Evolutionary conservation across 2,329 filamentous ascomycete species (phyloP), one percentile per base, ranked within the genome.

Genomic region (Colletotrichum musicola): DNA sequence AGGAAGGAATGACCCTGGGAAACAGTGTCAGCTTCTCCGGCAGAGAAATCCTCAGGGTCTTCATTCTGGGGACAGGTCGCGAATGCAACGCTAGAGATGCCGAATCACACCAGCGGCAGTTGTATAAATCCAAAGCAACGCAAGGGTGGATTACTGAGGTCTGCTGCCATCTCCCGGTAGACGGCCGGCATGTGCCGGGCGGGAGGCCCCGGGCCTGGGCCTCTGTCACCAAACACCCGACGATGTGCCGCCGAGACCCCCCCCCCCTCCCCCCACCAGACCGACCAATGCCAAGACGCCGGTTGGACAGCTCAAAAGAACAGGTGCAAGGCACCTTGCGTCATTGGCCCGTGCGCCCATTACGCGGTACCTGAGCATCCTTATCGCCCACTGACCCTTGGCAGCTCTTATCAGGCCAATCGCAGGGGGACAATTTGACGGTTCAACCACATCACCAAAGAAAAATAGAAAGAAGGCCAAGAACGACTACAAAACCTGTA

Each of bases 161-260:
- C 30, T 35, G 0, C 1, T 35, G 10, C 1, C 12, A 42, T 25
- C 22, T 25, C 3, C 40, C 13, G 40, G 16, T 13, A n/a, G 40
- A 40, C 38, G 38, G 40, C 59, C 53, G 64, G 64, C 54, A 58
- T 38, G 27, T 68, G 61, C 64, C 64, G 64, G 49, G 47, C 61
- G 64, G 64, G 61, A 64, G 53, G 20, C 47, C 47, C 64, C 64
- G 53, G 60, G 46, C 4, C 64, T 68, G 54, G 60, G 53, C 53
- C 27, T 64, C n/a, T 63, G 38, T 63, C 46, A 64, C 60, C 20
- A 58, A 58, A 25, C 55, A 47, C 9, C 49, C 51, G 51, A 40
- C 30, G 51, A 16, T 12, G n/a, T 9, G 51, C 13, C 13, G 30
- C n/a, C 51, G 18, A 49, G n/a, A 22, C 18, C 16, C n/a, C n/a